Conservation (phyloP, 768 basidiomycete genomes). For the Pilatotrama ljubarskyi region DNA sequence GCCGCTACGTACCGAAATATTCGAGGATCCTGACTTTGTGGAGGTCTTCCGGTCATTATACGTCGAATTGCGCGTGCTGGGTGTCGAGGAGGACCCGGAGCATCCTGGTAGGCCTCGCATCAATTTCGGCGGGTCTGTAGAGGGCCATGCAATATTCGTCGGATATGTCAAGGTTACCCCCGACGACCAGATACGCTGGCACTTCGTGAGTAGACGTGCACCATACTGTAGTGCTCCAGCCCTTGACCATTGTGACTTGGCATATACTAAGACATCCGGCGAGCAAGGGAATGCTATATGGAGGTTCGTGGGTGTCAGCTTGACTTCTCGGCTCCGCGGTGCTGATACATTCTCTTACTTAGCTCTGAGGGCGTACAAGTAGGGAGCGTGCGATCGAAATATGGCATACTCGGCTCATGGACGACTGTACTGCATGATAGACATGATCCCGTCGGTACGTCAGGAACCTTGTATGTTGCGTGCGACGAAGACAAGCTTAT, state of each 20-base stretch:
- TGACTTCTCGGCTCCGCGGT: neutral
- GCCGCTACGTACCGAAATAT: slow-evolving; percentile 45
- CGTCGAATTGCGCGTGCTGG: slow-evolving; percentile 46
- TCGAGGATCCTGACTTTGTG: slow-evolving; percentile 49
- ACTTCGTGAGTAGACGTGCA: slow-evolving; percentile 49
- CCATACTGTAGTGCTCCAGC: neutral
- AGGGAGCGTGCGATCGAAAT: slow-evolving; percentile 58
- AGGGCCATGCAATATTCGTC: slow-evolving; percentile 45
- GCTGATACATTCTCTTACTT: neutral
- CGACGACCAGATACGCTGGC: slow-evolving; percentile 61
- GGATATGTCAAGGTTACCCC: slow-evolving; percentile 58
- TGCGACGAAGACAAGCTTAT: neutral
- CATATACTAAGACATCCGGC: slow-evolving; percentile 38
- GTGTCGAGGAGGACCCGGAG: slow-evolving; percentile 43
- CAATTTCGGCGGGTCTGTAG: slow-evolving; percentile 49
- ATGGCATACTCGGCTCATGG: slow-evolving; percentile 58
- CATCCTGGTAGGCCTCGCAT: slow-evolving; percentile 56
- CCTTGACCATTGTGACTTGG: neutral
- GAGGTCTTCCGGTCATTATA: slow-evolving; percentile 55
- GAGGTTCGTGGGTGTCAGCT: slow-evolving; percentile 42
- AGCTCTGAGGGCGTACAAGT: slow-evolving; percentile 66
- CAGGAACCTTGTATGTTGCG: neutral
- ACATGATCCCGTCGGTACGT: slow-evolving; percentile 48
- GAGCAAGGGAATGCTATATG: slow-evolving; percentile 55
- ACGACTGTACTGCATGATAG: slow-evolving; percentile 49